phyloP scores from a whole-genome alignment of 2,329 filamentous ascomycete genomes.

The Diaporthe capsici region DNA sequence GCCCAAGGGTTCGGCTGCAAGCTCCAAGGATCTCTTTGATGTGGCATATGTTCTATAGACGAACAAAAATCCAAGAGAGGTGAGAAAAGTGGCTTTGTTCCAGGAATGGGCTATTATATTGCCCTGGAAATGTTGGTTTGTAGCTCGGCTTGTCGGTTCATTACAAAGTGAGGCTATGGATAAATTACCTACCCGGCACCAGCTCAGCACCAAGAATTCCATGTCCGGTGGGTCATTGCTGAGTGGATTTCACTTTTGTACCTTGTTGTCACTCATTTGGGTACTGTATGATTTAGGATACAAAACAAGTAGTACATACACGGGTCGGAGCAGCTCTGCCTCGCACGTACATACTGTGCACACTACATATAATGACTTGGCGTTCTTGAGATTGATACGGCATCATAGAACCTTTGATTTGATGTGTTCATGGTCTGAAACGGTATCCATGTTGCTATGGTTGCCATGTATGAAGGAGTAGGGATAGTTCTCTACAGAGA shows the following conservation, averaged over 20 bases:
- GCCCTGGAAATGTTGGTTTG: neutral
- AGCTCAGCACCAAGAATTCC: too few relatives aligned
- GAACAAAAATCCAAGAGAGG: neutral
- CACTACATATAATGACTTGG: too few relatives aligned
- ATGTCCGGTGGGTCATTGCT: too few relatives aligned
- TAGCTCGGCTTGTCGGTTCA: neutral
- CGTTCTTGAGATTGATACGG: neutral
- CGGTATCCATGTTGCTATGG: neutral
- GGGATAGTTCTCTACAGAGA: neutral
- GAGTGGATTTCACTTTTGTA: too few relatives aligned
- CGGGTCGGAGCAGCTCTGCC: too few relatives aligned
- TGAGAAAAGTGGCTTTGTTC: neutral
- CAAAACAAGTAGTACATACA: too few relatives aligned
- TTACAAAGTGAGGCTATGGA: neutral
- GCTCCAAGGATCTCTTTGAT: slow-evolving; percentile 48
- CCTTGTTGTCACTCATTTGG: too few relatives aligned
- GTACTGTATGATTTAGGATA: too few relatives aligned
- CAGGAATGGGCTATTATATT: neutral
- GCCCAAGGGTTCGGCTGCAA: slow-evolving; percentile 47
- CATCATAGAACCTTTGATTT: neutral
- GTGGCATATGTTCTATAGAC: slow-evolving; percentile 45
- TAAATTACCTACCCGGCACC: too few relatives aligned
- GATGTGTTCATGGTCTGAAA: neutral
- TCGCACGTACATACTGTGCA: too few relatives aligned
- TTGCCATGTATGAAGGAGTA: neutral